A percentile compares a stretch with the other conserved stretches of the same genome.
These are phyloP conservation scores for Parathielavia appendiculata DNA, from an alignment of 495 filamentous ascomycete genomes.

Conservation along the genomic window DNA sequence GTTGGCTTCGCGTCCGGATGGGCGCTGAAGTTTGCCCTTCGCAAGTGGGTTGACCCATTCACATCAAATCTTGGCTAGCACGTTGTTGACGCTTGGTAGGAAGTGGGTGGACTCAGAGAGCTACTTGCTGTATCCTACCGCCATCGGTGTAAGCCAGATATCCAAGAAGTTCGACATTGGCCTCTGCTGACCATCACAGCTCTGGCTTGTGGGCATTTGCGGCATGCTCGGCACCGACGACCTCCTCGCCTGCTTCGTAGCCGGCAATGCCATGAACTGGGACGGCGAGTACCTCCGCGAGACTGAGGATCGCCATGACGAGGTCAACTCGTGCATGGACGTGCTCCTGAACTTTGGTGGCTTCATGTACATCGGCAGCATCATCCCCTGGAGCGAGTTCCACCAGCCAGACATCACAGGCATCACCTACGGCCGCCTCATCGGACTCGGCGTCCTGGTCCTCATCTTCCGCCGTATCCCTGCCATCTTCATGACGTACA, in stretches of 20 bases:
- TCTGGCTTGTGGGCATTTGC: slow-evolving; percentile 73
- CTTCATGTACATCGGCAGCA: slow-evolving; percentile 82
- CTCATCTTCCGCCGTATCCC: slow-evolving; percentile 56
- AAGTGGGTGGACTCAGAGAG: slow-evolving; percentile 80
- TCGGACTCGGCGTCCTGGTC: slow-evolving; percentile 68
- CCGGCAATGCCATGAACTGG: slow-evolving; percentile 80
- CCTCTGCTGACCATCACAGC: slow-evolving; percentile 12
- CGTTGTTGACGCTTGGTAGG: slow-evolving; percentile 33
- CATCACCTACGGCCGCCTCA: slow-evolving; percentile 56
- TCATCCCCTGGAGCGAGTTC: slow-evolving; percentile 65
- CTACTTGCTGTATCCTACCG: slow-evolving; percentile 79
- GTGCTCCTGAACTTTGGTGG: slow-evolving; percentile 64
- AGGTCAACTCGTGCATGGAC: slow-evolving; percentile 82
- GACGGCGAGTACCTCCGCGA: slow-evolving; percentile 82
- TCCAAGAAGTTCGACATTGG: background rate
- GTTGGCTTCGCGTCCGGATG: slow-evolving; percentile 64
- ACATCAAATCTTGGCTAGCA: background rate
- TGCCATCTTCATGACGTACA: slow-evolving; percentile 43
- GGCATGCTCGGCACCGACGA: slow-evolving; percentile 84
- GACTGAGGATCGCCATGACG: slow-evolving; percentile 66
- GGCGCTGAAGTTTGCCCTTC: slow-evolving; percentile 45
- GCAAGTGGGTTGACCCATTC: background rate
- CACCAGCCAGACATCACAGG: slow-evolving; percentile 37
- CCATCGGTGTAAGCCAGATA: slow-evolving; percentile 55
- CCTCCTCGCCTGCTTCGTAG: slow-evolving; percentile 86